Conservation (phyloP, 2,329 filamentous ascomycete genomes). For the Lojkania enalia region DNA sequence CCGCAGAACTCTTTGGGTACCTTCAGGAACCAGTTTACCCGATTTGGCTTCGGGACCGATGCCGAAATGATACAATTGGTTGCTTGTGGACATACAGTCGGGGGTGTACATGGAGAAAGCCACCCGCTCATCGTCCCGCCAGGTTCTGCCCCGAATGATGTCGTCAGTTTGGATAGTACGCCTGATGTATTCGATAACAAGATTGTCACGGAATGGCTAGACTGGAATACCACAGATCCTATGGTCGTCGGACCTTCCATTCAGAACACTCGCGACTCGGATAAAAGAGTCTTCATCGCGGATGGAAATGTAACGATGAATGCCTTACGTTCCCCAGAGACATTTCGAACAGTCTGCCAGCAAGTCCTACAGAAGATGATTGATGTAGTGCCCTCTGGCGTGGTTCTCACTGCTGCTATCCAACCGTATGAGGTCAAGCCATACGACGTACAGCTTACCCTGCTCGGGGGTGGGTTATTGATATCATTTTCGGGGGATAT, state of each 20-base stretch:
- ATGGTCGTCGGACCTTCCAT: constrained; percentile 58
- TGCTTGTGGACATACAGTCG: constrained; percentile 65
- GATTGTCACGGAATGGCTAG: constrained; percentile 61
- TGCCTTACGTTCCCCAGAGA: constrained; percentile 49
- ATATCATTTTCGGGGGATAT: constrained; percentile 60
- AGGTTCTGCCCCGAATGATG: constrained; percentile 50
- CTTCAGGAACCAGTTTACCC: constrained; percentile 59
- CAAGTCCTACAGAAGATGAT: constrained; percentile 63
- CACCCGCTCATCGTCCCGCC: constrained; percentile 58
- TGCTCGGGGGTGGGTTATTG: constrained; percentile 53
- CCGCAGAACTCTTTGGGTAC: constrained; percentile 58
- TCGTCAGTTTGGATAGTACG: constrained; percentile 54
- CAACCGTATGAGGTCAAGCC: constrained; percentile 64
- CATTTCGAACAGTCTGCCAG: constrained; percentile 55
- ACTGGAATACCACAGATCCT: constrained; percentile 58
- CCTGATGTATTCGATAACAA: constrained; percentile 57
- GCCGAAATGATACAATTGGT: constrained; percentile 63
- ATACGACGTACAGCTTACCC: constrained; percentile 58
- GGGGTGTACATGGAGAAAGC: constrained; percentile 60
- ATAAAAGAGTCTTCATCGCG: constrained; percentile 59
- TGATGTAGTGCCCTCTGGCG: constrained; percentile 59
- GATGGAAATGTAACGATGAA: constrained; percentile 61
- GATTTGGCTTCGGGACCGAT: constrained; percentile 60
- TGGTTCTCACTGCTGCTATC: constrained; percentile 57
- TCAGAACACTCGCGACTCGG: constrained; percentile 53